Evolutionary conservation across 805 yeast genomes (phyloP), one percentile per base, ranked within the genome.

Genomic region (Yarrowia sp.): DNA sequence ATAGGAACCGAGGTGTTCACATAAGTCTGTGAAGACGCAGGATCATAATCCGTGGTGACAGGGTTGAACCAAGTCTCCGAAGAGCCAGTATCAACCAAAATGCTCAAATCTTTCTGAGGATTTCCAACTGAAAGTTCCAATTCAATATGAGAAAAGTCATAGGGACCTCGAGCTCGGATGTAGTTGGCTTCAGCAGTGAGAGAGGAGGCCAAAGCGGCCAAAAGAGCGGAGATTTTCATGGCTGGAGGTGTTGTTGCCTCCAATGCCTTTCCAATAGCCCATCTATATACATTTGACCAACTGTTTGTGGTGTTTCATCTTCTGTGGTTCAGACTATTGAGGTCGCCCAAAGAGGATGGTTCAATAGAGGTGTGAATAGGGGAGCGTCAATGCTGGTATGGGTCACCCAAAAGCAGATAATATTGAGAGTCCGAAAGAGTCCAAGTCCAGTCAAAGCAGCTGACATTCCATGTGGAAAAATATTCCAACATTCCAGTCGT

Each of bases 31-130:
- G 52, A 59, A 12, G 15, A 2, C 8, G 14, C 16, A 11, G 65
- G 52, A 1, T 19, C 16, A 35, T 45, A 45, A 5, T 5, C 7
- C 3, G 12, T 16, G n/a, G 36, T 2, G 9, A 8, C 7, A 3
- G 35, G 14, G 16, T 32, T 59, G 41, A 35, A 26, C 65, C 65
- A 59, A 35, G 65, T 59, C 7, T 59, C 65, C 1, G 65, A 43
- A 2, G 65, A 59, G 16, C 65, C 65, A 2, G 42, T 59, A 35
- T 59, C 65, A 3, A 45, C 65, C 1, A 7, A 4, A 1, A 45
- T 26, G n/a, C 10, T 38, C 40, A 38, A 38, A 5, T 26, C 40
- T 38, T 38, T 9, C 40, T 38, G 40, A 10, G 65, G 65, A 7
- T 16, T 45, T 16, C 65, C 65, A 8, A 35, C 36, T 2, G 42